Conservation (phyloP, 148 eudicot species). For the Fallopia convolvulus region DNA sequence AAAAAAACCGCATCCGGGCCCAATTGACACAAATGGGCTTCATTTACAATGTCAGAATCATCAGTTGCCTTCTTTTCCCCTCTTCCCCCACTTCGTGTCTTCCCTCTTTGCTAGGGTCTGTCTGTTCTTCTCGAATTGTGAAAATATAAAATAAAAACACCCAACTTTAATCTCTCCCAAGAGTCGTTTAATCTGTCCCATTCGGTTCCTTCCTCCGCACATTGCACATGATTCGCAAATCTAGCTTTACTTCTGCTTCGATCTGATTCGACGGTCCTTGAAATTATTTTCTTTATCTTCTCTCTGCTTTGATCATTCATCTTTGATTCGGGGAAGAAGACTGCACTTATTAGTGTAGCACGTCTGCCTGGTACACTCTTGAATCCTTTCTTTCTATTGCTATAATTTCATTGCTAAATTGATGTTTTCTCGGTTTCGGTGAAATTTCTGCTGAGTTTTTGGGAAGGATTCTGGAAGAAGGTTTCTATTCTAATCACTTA, state of each 20-base stretch:
- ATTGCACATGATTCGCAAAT: conserved; percentile 6
- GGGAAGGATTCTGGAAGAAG: too few species aligned
- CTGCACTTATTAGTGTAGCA: background rate
- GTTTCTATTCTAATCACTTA: background rate
- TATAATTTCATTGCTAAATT: background rate
- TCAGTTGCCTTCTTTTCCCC: background rate
- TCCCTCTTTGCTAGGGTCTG: conserved; percentile 2
- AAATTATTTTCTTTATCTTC: background rate
- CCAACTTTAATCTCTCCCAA: conserved; percentile 2
- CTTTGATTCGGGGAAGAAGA: background rate
- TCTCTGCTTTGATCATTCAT: conserved; percentile 1
- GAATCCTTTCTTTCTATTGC: background rate
- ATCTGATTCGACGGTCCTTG: background rate
- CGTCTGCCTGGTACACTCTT: background rate
- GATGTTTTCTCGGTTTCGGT: conserved; percentile 3
- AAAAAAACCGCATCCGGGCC: background rate
- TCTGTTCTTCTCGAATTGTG: background rate
- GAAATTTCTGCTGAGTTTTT: background rate
- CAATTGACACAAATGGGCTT: background rate
- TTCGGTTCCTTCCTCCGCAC: conserved; percentile 1
- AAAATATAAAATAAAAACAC: background rate
- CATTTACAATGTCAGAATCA: background rate
- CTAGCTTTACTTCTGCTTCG: background rate
- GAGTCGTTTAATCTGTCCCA: background rate
- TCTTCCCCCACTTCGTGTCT: background rate